Evolutionary conservation across 208 protist species (phyloP), one percentile per base, ranked within the genome.

Genomic region (Wallacemonas sp.): DNA sequence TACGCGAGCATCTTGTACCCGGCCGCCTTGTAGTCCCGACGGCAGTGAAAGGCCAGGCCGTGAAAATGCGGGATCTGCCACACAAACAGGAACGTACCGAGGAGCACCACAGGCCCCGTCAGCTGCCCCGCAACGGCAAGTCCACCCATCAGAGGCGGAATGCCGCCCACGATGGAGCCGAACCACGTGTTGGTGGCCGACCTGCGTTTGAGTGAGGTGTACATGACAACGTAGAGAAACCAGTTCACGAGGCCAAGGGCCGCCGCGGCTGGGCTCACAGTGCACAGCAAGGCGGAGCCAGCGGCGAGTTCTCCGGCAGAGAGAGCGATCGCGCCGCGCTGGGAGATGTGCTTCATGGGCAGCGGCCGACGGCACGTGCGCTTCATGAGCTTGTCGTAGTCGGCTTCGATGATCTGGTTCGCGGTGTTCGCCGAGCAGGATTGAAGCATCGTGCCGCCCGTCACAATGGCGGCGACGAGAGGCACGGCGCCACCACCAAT

Each of bases 21-120:
- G 2, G 90, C 93, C 24, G 70, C 70, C 72, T 93, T 77, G 65
- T 97, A 97, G 72, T 97, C 93, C 36, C 89, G 79, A 14, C 90
- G 78, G 67, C 89, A 95, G 68, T 95, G 84, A 67, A 94, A 97
- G 38, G 86, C 81, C 9, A 97, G 75, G 9, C 90, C 86, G 70
- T 94, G 82, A 56, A 97, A 97, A 72, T 97, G 93, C 27, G 93
- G 93, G 59, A 97, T 96, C 76, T 97, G 93, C 90, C 93, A 97
- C 14, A 89, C 72, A 62, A 95, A 86, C 17, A 97, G 73, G 22
- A 97, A 71, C 24, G 75, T 61, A 12, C 75, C 90, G 30, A 97
- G 79, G 51, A 93, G 74, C 72, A 70, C 80, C 33, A 88, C 85
- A 49, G 81, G 82, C 11, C 58, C 65, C 15, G 79, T 70, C 15